A percentile compares a stretch with the other conserved stretches of the same genome.
Evolutionary conservation across 108 stramenopile species (phyloP).

Genomic region (Pseudonitzschia pungens): DNA sequence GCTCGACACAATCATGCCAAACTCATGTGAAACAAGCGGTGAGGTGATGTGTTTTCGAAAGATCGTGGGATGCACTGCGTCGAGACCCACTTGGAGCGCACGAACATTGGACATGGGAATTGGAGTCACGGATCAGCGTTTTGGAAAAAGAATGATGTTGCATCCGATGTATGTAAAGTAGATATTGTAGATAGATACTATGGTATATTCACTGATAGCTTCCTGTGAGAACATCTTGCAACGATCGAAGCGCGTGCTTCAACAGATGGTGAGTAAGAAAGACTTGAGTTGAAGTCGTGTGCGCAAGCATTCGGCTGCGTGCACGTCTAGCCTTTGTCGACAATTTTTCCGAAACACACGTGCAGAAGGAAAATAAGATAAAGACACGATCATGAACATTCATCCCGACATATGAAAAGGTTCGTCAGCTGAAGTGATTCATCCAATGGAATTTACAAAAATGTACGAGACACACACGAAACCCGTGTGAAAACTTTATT

Average conservation of each 20-base stretch:
- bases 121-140: too few relatives aligned
- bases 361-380: not conserved
- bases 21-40: not conserved
- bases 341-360: not conserved
- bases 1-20: not conserved
- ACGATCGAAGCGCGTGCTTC: not conserved
- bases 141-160: too few relatives aligned
- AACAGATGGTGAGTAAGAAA: not conserved
- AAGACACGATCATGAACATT: not conserved
- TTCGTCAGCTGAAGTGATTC: not conserved
- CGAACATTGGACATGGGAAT: too few relatives aligned
- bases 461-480: not conserved
- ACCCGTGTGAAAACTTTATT: not conserved
- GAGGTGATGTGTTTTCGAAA: not conserved
- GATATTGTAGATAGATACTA: too few relatives aligned
- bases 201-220: too few relatives aligned
- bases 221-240: too few relatives aligned
- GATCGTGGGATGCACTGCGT: slow-evolving; percentile 1
- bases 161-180: too few relatives aligned
- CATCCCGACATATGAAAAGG: not conserved
- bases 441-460: not conserved
- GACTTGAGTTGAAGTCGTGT: not conserved
- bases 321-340: not conserved
- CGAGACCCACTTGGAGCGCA: not conserved
- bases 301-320: not conserved